phyloP scores from a whole-genome alignment of 2,329 filamentous ascomycete species.

The Neofusicoccum kwambonambiense region DNA sequence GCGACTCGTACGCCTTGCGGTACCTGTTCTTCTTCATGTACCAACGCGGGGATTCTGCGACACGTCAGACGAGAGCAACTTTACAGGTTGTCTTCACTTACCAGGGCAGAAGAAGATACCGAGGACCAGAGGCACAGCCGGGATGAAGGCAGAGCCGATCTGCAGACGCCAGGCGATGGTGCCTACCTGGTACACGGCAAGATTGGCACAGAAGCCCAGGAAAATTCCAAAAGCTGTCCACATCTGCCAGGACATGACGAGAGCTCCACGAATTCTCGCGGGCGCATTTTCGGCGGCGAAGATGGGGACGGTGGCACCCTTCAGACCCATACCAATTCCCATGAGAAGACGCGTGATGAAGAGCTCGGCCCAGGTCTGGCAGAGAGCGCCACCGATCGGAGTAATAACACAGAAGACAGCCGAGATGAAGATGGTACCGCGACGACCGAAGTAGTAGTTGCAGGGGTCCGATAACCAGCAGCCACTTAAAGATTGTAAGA shows the following conservation, averaged over 20 bases:
- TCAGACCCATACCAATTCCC: slow-evolving; percentile 75
- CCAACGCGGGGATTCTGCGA: slow-evolving; percentile 37
- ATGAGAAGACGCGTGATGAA: slow-evolving; percentile 69
- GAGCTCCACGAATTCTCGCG: background rate
- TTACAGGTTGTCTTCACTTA: background rate
- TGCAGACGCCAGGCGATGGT: slow-evolving; percentile 41
- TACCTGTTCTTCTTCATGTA: slow-evolving; percentile 42
- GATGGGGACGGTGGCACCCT: slow-evolving; percentile 72
- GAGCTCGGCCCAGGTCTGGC: slow-evolving; percentile 69
- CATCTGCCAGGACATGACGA: slow-evolving; percentile 46
- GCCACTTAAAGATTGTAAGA: slow-evolving; percentile 37
- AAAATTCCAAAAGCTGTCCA: slow-evolving; percentile 48
- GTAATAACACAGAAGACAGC: slow-evolving; percentile 61
- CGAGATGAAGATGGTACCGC: slow-evolving; percentile 75
- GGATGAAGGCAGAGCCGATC: slow-evolving; percentile 42
- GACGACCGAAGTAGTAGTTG: slow-evolving; percentile 67
- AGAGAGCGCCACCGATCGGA: slow-evolving; percentile 57
- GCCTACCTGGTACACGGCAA: slow-evolving; percentile 39
- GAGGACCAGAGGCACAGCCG: slow-evolving; percentile 36
- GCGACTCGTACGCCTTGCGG: slow-evolving; percentile 39
- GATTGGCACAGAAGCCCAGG: slow-evolving; percentile 42
- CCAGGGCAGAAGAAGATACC: slow-evolving; percentile 38
- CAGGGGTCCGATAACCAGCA: slow-evolving; percentile 74
- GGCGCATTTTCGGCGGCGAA: slow-evolving; percentile 75
- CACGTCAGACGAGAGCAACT: background rate